Conservation (phyloP, 2,329 filamentous ascomycete genomes). For the Teratosphaeriaceae sp. region DNA sequence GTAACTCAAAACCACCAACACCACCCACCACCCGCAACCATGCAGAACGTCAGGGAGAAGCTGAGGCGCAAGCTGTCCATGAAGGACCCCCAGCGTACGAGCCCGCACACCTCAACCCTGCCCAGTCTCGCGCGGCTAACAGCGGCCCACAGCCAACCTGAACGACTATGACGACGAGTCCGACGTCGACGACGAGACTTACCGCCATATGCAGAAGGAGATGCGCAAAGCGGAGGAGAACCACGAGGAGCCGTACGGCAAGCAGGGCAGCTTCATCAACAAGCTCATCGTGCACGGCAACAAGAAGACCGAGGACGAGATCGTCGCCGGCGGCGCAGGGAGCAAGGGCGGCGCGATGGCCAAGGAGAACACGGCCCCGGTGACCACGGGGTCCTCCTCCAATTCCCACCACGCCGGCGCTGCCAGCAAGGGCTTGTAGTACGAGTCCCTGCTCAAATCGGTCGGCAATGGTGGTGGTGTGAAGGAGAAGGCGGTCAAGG, state of each 20-base stretch:
- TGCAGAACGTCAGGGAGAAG: constrained; percentile 31
- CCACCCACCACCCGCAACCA: constrained; percentile 8
- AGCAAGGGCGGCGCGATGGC: too few species aligned
- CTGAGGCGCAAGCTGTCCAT: constrained; percentile 32
- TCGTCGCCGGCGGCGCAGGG: too few species aligned
- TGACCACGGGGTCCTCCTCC: too few species aligned
- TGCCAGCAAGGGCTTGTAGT: not conserved
- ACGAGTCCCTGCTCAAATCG: not conserved
- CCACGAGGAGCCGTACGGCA: constrained; percentile 26
- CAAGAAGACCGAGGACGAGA: constrained; percentile 34
- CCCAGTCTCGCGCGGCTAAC: not conserved
- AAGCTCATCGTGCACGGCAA: constrained; percentile 33
- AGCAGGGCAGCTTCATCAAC: constrained; percentile 27
- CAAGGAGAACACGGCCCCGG: not conserved
- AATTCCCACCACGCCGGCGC: too few species aligned
- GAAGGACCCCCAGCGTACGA: constrained; percentile 31
- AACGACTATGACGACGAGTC: constrained; percentile 25
- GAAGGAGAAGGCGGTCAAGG: not conserved
- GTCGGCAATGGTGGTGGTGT: not conserved
- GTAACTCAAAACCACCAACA: not conserved
- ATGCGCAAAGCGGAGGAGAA: constrained; percentile 28
- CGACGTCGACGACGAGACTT: constrained; percentile 32
- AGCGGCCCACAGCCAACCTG: constrained; percentile 14
- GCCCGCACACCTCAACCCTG: not conserved
- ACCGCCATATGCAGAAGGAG: constrained; percentile 29